These are phyloP conservation scores for Candida manassasensis DNA, from an alignment of 805 yeast species.

Conservation along the genomic window DNA sequence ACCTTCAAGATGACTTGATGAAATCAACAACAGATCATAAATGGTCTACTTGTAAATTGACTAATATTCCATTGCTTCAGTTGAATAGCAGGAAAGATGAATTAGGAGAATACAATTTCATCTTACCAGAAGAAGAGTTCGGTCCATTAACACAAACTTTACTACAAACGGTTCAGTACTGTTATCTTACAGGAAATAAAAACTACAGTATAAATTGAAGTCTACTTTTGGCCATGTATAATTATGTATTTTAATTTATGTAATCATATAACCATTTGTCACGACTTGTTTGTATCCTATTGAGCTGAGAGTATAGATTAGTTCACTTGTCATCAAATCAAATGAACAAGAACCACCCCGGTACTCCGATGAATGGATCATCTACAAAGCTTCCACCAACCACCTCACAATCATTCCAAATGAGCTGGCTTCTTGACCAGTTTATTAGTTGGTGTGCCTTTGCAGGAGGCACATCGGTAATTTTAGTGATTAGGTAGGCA, in stretches of 20 bases:
- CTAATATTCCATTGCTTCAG: slow-evolving; percentile 33
- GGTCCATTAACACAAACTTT: slow-evolving; percentile 12
- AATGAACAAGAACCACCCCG: slow-evolving; percentile 19
- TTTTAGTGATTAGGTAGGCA: slow-evolving; percentile 50
- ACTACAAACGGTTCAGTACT: slow-evolving; percentile 23
- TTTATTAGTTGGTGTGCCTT: slow-evolving; percentile 18
- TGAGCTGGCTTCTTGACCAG: slow-evolving; percentile 30
- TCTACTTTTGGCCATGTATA: too few species aligned
- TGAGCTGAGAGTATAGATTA: too few species aligned
- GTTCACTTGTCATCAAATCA: slow-evolving; percentile 5
- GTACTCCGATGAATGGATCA: slow-evolving; percentile 17
- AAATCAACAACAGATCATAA: slow-evolving; percentile 28
- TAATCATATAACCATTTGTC: too few species aligned
- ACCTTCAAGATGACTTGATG: slow-evolving; percentile 13
- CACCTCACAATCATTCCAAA: slow-evolving; percentile 25
- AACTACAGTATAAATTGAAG: slow-evolving; percentile 14
- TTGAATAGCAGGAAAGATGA: slow-evolving; percentile 31
- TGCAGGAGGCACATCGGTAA: slow-evolving; percentile 43
- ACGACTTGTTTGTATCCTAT: too few species aligned
- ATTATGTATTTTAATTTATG: too few species aligned
- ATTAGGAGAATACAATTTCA: slow-evolving; percentile 25
- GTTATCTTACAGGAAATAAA: slow-evolving; percentile 35
- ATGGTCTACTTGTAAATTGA: slow-evolving; percentile 36
- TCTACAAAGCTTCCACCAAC: slow-evolving; percentile 17
- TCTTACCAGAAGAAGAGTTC: slow-evolving; percentile 8